Conservation (phyloP, 768 basidiomycete species). For the Psilocybe azurescens region DNA sequence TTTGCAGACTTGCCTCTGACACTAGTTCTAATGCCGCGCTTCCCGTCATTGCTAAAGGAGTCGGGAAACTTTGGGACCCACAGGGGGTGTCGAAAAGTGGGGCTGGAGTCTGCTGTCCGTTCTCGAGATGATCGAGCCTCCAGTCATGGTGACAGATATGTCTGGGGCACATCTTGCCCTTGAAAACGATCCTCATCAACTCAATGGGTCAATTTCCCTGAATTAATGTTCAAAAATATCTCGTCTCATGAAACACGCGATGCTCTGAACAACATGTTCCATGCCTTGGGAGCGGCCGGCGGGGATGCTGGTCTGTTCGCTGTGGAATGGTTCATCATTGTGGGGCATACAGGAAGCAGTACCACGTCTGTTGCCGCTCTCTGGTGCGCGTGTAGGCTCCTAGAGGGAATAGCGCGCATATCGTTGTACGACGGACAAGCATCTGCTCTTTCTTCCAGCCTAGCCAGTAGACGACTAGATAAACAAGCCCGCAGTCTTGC, state of each 20-base stretch:
- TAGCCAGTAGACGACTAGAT: slow-evolving; percentile 56
- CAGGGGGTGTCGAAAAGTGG: slow-evolving; percentile 90
- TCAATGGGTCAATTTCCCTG: slow-evolving; percentile 57
- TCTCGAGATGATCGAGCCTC: slow-evolving; percentile 73
- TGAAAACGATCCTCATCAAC: slow-evolving; percentile 49
- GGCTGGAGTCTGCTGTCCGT: slow-evolving; percentile 85
- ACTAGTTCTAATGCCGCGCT: slow-evolving; percentile 31
- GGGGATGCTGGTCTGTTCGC: slow-evolving; percentile 75
- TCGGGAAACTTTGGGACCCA: slow-evolving; percentile 79
- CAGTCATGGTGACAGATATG: slow-evolving; percentile 48
- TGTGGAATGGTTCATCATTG: slow-evolving; percentile 81
- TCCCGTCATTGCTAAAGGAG: slow-evolving; percentile 48
- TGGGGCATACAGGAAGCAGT: slow-evolving; percentile 50
- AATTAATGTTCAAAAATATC: slow-evolving; percentile 59
- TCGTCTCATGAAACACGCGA: slow-evolving; percentile 54
- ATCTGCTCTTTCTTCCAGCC: slow-evolving; percentile 29
- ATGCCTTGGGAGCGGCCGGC: slow-evolving; percentile 68
- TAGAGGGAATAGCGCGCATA: slow-evolving; percentile 72
- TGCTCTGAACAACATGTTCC: slow-evolving; percentile 74
- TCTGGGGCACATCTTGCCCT: slow-evolving; percentile 62
- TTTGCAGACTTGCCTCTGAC: slow-evolving; percentile 56
- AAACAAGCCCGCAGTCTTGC: slow-evolving; percentile 69
- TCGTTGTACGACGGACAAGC: slow-evolving; percentile 40
- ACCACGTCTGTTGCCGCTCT: slow-evolving; percentile 68
- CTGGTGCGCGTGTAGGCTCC: slow-evolving; percentile 80